Base-by-base conservation (phyloP, 225 moss, liverwort and hornwort genomes). In the Asterella californica region DNA sequence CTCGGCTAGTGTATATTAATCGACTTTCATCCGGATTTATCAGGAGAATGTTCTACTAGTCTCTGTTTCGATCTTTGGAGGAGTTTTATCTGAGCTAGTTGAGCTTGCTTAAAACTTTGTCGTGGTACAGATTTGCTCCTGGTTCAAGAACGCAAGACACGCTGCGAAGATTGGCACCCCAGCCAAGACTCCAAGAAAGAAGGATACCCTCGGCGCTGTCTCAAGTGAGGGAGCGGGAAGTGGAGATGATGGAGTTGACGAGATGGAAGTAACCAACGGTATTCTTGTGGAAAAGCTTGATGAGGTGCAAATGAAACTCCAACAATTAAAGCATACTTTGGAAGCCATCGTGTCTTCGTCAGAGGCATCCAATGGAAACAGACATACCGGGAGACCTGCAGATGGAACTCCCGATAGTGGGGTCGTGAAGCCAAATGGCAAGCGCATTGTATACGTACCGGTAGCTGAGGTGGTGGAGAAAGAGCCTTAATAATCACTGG, bases 381-480 rank as follows among this genome's bases (percentile, higher is more conserved):
- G 22, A 81, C 78, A 75, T 57, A 79, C 52, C 42, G 85, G 84
- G 81, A 84, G 72, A 80, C 78, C 84, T 86, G 88, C 79, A 78
- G 81, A 85, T 71, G 88, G 88, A 85, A 87, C 84, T 80, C 87
- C 34, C 70, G 79, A 59, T 9, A 60, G 49, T 64, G 76, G 80
- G 32, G 12, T 77, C 10, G 60, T 70, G 5, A 53, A 82, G 81
- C 57, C 85, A 14, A 91, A 84, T 76, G 91, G 93, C 76, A 92
- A 86, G 78, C 94, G 88, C 60, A 87, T 93, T 88, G 79, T 92
- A 36, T 97, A 92, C 84, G 77, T 93, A 50, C 92, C 94, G 64
- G 91, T 93, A n/a, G 93, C 97, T 60, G 90, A 93, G 81, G 91
- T 93, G 29, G 79, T 89, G 2, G 89, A 89, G 70, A 84, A 89